Evolutionary conservation across 352 stramenopile genomes (phyloP), one percentile per base, ranked within the genome.

Genomic region (Hyaloperonospora arabidopsidis): DNA sequence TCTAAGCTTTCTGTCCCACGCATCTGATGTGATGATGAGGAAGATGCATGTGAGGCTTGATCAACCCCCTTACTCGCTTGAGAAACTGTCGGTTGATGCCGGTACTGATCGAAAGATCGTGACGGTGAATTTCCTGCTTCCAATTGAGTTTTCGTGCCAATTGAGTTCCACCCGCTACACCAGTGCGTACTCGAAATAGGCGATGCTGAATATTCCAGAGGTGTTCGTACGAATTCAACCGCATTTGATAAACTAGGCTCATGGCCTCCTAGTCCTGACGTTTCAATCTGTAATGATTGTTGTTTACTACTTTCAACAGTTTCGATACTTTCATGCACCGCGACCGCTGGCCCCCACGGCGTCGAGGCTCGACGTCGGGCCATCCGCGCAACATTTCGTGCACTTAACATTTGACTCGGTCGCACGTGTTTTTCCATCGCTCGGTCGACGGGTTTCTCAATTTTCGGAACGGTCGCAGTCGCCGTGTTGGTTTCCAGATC

Each of bases 151-250:
- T 69, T 57, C 1, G 70, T 79, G 5, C 54, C 61, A 50, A 84
- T 80, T 0, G 73, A 85, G 28, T 81, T 79, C 0, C 69, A 51
- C 43, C 84, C 84, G 19, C 68, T 67, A 18, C 70, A 59, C 65
- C 66, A 81, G 34, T 70, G 70, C 13, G 45, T 54, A 15, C 65
- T 68, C 35, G 74, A 59, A 15, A 86, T 57, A 0, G 76, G 76
- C 15, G 78, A 87, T 38, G 79, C 68, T 10, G 72, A 76, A 54
- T 86, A 86, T 55, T 84, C 74, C 6, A 72, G 74, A 21, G 67
- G 59, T 1, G 59, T 61, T 2, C 58, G 54, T 18, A 63, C 49
- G 1, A 48, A 21, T 21, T 59, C 25, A 29, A 41, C 40, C 3
- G 32, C 35, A 11, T 19, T n/a, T 2, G 52, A 44, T 14, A 34